Percentiles rank a stretch among this genome's conserved stretches.
These are phyloP conservation scores for Neocallimastix lanati DNA, from an alignment of 192 early-diverging fungal species.

Conservation along the genomic window DNA sequence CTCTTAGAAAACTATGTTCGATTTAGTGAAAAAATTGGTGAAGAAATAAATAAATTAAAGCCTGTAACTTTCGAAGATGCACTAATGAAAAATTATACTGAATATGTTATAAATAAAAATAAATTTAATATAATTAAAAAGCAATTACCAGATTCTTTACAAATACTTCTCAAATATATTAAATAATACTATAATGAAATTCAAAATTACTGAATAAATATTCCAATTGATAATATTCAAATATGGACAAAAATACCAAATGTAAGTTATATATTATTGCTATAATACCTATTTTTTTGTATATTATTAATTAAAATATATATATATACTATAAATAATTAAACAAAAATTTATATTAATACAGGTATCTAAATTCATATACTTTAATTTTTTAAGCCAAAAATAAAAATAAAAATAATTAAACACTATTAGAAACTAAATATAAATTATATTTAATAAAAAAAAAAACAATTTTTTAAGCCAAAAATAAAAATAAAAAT, in stretches of 20 bases:
- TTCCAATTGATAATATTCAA: neutral
- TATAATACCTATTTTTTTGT: too few species aligned
- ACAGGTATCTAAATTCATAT: neutral
- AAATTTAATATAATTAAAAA: neutral
- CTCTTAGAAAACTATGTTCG: neutral
- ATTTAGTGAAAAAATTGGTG: neutral
- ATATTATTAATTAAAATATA: too few species aligned
- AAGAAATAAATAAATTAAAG: neutral
- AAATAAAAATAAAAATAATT: too few species aligned
- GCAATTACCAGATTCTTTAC: neutral
- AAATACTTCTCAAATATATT: neutral
- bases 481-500: neutral
- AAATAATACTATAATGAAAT: neutral
- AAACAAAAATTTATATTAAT: too few species aligned
- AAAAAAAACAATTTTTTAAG: too few species aligned
- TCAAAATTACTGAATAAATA: neutral
- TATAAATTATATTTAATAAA: too few species aligned
- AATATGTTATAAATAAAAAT: neutral
- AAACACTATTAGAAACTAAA: too few species aligned
- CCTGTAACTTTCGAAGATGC: neutral
- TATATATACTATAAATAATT: too few species aligned
- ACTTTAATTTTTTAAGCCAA: neutral
- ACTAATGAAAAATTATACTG: neutral
- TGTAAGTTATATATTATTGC: too few species aligned
- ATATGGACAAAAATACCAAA: neutral